Conservation (phyloP, 306 rosid genomes). For the Ammopiptanthus mongolicus region DNA sequence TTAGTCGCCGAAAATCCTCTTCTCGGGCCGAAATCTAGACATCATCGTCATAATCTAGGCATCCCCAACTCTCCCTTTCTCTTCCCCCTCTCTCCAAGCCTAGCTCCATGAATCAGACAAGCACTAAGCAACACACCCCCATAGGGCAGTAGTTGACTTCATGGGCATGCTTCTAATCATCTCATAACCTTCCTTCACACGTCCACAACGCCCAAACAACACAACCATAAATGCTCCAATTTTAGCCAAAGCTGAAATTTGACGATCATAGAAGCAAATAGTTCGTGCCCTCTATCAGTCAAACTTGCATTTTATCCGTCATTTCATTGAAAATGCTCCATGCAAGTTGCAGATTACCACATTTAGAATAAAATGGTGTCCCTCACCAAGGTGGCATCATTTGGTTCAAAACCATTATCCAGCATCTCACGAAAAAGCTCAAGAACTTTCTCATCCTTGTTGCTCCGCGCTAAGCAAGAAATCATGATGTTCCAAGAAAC, state of each 20-base stretch:
- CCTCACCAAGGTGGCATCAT: slow-evolving; percentile 62
- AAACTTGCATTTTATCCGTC: slow-evolving; percentile 50
- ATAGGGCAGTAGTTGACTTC: slow-evolving; percentile 66
- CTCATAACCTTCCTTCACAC: slow-evolving; percentile 50
- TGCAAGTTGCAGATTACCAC: slow-evolving; percentile 54
- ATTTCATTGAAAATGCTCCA: slow-evolving; percentile 45
- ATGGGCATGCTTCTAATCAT: slow-evolving; percentile 65
- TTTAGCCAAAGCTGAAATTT: slow-evolving; percentile 45
- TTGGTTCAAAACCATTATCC: slow-evolving; percentile 52
- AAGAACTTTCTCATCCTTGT: slow-evolving; percentile 49
- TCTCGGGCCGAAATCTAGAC: no score
- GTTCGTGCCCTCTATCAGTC: slow-evolving; percentile 54
- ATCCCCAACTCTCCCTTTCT: no score
- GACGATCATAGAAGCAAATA: slow-evolving; percentile 54
- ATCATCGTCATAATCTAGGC: no score
- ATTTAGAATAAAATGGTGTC: slow-evolving; percentile 48
- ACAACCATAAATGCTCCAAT: slow-evolving; percentile 80
- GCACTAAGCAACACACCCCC: slow-evolving; percentile 86
- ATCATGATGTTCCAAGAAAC: slow-evolving; percentile 83
- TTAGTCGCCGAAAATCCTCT: no score
- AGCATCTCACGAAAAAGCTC: slow-evolving; percentile 55
- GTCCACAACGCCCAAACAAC: slow-evolving; percentile 68
- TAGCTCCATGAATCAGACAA: no score
- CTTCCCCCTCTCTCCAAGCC: no score
- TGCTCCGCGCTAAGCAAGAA: slow-evolving; percentile 44